These are phyloP conservation scores for Dendrobium nobile DNA, from an alignment of 106 monocot genomes.

Conservation along the genomic window DNA sequence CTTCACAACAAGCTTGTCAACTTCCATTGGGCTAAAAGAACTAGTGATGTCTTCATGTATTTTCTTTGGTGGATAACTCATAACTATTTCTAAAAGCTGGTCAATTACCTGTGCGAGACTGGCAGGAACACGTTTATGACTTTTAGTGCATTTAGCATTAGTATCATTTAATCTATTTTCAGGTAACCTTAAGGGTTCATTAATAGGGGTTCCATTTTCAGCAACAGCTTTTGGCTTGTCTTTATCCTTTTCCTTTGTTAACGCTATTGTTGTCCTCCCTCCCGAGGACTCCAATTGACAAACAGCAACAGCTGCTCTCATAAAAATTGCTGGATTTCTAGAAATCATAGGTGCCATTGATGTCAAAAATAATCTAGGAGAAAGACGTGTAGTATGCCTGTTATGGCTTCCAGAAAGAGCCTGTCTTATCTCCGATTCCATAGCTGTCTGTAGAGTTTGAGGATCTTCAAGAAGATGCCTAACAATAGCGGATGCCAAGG, in stretches of 20 bases:
- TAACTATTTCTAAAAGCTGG: conserved; percentile 67
- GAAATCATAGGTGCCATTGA: conserved; percentile 70
- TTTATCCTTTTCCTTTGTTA: conserved; percentile 61
- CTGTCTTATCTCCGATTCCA: conserved; percentile 77
- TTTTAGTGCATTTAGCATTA: conserved; percentile 31
- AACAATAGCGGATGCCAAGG: conserved; percentile 56
- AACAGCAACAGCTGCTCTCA: conserved; percentile 58
- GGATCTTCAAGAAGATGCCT: conserved; percentile 80
- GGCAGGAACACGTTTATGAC: conserved; percentile 54
- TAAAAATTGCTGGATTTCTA: conserved; percentile 58
- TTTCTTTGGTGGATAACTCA: conserved; percentile 38
- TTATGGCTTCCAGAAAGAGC: conserved; percentile 33
- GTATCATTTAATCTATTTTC: conserved; percentile 43
- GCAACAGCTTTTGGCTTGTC: conserved; percentile 38
- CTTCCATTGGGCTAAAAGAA: conserved; percentile 36
- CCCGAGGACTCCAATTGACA: conserved; percentile 67
- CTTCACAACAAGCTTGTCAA: conserved; percentile 44
- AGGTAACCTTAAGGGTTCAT: conserved; percentile 29
- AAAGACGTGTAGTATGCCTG: conserved; percentile 41
- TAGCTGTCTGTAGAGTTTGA: conserved; percentile 73
- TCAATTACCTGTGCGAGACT: conserved; percentile 64
- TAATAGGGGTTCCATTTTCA: conserved; percentile 29
- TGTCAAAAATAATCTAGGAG: conserved; percentile 48
- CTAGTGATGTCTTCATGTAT: conserved; percentile 27
- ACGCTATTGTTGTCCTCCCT: conserved; percentile 44